These are phyloP conservation scores for Papiliotrema terrestris DNA, from an alignment of 1,284 basidiomycete species.

Conservation along the genomic window DNA sequence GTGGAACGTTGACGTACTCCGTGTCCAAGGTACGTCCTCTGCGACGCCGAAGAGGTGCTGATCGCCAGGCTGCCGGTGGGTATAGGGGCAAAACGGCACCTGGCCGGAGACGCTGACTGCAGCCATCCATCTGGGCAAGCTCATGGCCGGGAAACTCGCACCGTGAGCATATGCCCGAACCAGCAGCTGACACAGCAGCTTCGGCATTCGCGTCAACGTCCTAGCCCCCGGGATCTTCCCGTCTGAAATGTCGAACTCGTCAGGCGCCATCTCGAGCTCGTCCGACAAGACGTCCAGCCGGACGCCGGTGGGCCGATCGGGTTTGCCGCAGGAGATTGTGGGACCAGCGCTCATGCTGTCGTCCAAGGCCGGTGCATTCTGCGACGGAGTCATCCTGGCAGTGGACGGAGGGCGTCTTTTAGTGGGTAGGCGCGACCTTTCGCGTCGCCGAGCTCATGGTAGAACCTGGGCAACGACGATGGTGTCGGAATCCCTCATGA, in stretches of 20 bases:
- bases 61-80: no score
- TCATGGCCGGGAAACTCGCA: conserved; percentile 31
- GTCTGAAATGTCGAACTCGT: conserved; percentile 38
- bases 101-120: no score
- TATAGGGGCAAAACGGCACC: no score
- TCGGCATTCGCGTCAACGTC: conserved; percentile 43
- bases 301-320: conserved; percentile 9
- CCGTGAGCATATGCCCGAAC: conserved; percentile 20
- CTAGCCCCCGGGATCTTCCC: conserved; percentile 40
- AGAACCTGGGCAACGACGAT: no score
- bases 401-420: conserved; percentile 19
- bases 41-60: no score
- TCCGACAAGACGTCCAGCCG: no score
- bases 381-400: conserved; percentile 10
- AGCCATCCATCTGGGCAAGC: conserved; percentile 33
- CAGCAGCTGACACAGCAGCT: conserved; percentile 11
- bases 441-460: no score
- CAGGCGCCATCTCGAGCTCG: no score
- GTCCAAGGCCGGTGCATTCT: conserved; percentile 10
- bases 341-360: conserved; percentile 11
- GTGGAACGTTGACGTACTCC: conserved; percentile 23
- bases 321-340: conserved; percentile 14
- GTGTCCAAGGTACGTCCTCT: conserved; percentile 22
- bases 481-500: no score
- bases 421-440: no score